These are phyloP conservation scores for Rusavskia elegans DNA, from an alignment of 495 filamentous ascomycete genomes.

Conservation along the genomic window DNA sequence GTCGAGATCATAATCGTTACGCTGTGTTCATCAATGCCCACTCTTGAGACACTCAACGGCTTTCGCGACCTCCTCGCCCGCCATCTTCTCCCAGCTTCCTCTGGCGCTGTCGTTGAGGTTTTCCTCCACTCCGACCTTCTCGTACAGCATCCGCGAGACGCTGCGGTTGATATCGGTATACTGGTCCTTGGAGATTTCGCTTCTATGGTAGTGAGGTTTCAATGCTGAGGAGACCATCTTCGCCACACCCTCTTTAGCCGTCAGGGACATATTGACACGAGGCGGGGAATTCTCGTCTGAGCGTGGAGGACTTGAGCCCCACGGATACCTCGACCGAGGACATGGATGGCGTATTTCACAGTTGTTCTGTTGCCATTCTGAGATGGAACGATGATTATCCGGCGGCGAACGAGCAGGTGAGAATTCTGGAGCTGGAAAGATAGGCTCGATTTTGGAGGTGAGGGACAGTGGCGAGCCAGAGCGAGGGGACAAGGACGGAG, in stretches of 20 bases:
- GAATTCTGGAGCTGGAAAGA: conserved; percentile 8
- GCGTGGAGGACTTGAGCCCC: conserved; percentile 17
- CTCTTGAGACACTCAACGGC: conserved; percentile 31
- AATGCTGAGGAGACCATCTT: conserved; percentile 63
- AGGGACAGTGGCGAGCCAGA: conserved; percentile 54
- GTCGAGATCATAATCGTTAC: background rate
- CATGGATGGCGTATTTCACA: conserved; percentile 34
- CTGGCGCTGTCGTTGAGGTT: conserved; percentile 34
- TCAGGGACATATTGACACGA: conserved; percentile 41
- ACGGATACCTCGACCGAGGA: conserved; percentile 19
- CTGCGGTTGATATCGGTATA: conserved; percentile 78
- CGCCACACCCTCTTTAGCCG: conserved; percentile 67
- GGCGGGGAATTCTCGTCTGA: conserved; percentile 40
- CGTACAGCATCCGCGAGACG: conserved; percentile 73
- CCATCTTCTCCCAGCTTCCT: conserved; percentile 50
- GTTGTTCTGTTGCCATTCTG: conserved; percentile 1
- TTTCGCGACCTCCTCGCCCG: conserved; percentile 55
- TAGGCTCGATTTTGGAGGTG: conserved; percentile 35
- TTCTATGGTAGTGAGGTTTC: conserved; percentile 55
- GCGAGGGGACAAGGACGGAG: conserved; percentile 42
- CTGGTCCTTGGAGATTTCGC: conserved; percentile 60
- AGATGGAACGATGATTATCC: background rate
- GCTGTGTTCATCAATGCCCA: background rate
- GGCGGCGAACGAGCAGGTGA: conserved; percentile 43
- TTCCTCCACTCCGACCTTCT: conserved; percentile 50